phyloP scores from a whole-genome alignment of 441 rosid genomes.

The Adansonia gregorii region DNA sequence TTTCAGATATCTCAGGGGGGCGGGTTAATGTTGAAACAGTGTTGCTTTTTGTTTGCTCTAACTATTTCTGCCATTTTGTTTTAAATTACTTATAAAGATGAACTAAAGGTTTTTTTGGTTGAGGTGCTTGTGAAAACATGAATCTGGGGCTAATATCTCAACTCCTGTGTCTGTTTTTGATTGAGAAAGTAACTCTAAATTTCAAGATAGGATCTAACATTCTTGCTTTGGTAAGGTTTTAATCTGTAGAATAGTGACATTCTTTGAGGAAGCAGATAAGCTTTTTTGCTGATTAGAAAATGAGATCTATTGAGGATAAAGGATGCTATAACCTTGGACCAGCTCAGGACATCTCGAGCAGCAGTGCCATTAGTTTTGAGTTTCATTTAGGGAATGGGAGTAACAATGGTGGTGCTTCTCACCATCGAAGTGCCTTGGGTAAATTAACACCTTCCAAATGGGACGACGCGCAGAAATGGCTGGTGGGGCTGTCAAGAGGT shows the following conservation, averaged over 20 bases:
- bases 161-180: neutral
- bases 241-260: constrained; percentile 20
- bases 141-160: neutral
- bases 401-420: constrained; percentile 50
- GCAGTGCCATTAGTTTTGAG: constrained; percentile 57
- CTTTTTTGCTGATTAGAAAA: constrained; percentile 34
- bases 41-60: constrained; percentile 26
- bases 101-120: neutral
- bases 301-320: constrained; percentile 84
- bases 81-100: too few species aligned
- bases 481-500: constrained; percentile 64
- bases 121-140: constrained; percentile 24
- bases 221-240: neutral
- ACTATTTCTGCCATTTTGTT: neutral
- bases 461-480: constrained; percentile 99
- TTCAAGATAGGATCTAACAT: too few species aligned
- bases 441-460: constrained; percentile 82
- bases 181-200: neutral
- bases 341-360: constrained; percentile 56
- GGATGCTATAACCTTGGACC: constrained; percentile 61
- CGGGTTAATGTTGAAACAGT: constrained; percentile 26
- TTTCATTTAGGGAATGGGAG: constrained; percentile 67
- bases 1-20: constrained; percentile 32
- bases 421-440: constrained; percentile 76
- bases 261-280: neutral